A percentile compares a stretch with the other conserved stretches of the same genome.
Evolutionary conservation across 768 basidiomycete species (phyloP).

Genomic region (Suillus bovinus): DNA sequence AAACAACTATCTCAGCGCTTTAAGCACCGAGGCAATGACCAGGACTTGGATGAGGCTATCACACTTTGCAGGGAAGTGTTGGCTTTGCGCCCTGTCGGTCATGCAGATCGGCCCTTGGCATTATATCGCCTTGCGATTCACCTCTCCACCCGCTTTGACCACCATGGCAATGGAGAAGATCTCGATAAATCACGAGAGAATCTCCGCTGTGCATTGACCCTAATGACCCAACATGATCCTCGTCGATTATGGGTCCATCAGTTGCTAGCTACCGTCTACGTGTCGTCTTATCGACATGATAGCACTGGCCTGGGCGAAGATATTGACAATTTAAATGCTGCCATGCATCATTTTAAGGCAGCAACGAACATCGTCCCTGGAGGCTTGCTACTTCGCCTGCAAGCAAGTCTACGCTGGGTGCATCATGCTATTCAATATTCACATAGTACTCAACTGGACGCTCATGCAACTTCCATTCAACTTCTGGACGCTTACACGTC

Average conservation of each 20-base stretch:
- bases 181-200: not conserved
- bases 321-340: not conserved
- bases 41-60: not conserved
- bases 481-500: not conserved
- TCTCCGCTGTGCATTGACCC: not conserved
- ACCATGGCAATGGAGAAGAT: not conserved
- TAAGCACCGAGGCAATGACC: not conserved
- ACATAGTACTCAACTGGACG: not conserved
- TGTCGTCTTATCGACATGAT: not conserved
- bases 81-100: not conserved
- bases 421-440: not conserved
- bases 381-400: not conserved
- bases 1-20: not conserved
- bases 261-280: not conserved
- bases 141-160: not conserved
- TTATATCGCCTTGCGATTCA: not conserved
- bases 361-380: not conserved
- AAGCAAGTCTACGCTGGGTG: not conserved
- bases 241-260: not conserved
- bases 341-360: no score
- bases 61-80: not conserved
- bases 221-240: not conserved
- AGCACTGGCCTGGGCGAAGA: not conserved
- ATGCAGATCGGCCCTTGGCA: rapidly evolving
- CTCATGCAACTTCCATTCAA: not conserved